These are phyloP conservation scores for Penicillium lividum DNA, from an alignment of 495 filamentous ascomycete genomes.

Conservation along the genomic window DNA sequence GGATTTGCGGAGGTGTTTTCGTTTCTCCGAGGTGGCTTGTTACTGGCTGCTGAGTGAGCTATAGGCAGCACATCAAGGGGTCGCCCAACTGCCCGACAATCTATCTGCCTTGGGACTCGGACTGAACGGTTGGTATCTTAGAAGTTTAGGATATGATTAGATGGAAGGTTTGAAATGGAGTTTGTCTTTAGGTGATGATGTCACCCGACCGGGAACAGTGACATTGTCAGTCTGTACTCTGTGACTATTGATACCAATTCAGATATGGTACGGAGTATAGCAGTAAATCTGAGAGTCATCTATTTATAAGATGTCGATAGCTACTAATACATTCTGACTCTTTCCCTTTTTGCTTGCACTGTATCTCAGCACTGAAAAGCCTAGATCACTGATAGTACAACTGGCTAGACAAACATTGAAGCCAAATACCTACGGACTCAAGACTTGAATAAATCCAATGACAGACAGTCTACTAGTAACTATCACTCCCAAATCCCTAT, in stretches of 20 bases:
- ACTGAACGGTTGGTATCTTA: too few species aligned
- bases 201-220: slow-evolving; percentile 20
- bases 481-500: too few species aligned
- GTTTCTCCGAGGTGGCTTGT: slow-evolving; percentile 28
- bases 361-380: background rate
- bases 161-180: background rate
- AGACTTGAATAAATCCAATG: too few species aligned
- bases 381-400: too few species aligned
- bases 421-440: too few species aligned
- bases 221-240: background rate
- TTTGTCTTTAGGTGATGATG: slow-evolving; percentile 23
- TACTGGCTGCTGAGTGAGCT: slow-evolving; percentile 4
- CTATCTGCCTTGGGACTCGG: background rate
- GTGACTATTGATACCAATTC: background rate
- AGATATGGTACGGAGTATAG: background rate
- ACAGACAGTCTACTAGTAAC: too few species aligned
- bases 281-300: background rate
- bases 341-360: background rate
- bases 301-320: too few species aligned
- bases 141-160: background rate
- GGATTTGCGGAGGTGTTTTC: slow-evolving; percentile 26
- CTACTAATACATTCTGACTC: too few species aligned
- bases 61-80: background rate
- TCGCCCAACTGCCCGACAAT: background rate
- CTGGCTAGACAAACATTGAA: too few species aligned